A percentile compares a stretch with the other conserved stretches of the same genome.
These are phyloP conservation scores for Claviceps digitariae DNA, from an alignment of 2,329 filamentous ascomycete genomes.

Conservation along the genomic window DNA sequence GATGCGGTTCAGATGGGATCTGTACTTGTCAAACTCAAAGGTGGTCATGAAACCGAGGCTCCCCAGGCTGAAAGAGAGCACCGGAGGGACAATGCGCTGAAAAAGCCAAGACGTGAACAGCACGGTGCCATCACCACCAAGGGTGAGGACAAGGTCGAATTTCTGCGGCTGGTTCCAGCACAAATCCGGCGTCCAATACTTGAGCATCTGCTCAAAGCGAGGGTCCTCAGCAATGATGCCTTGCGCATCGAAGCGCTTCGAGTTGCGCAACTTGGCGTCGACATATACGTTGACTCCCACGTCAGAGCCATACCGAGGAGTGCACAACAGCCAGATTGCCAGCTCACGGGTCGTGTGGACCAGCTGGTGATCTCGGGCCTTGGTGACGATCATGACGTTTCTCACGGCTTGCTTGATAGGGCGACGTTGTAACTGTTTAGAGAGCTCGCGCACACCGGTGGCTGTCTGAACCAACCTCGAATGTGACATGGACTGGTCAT, in stretches of 20 bases:
- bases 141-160: constrained; percentile 84
- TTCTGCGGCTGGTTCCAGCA: constrained; percentile 91
- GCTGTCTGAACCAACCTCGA: constrained; percentile 91
- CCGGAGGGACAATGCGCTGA: constrained; percentile 73
- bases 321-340: constrained; percentile 74
- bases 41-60: constrained; percentile 81
- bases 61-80: constrained; percentile 72
- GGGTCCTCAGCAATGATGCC: constrained; percentile 60
- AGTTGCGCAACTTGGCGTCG: constrained; percentile 83
- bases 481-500: constrained; percentile 82
- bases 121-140: constrained; percentile 77
- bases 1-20: constrained; percentile 70
- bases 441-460: constrained; percentile 87
- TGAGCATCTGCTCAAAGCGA: constrained; percentile 70
- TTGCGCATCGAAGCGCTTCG: constrained; percentile 72
- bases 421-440: constrained; percentile 81
- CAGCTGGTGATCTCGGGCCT: constrained; percentile 87
- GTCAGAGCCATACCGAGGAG: constrained; percentile 77
- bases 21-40: constrained; percentile 80
- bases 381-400: constrained; percentile 97
- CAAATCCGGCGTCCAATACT: constrained; percentile 92
- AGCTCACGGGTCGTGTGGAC: constrained; percentile 82
- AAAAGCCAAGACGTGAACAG: constrained; percentile 88
- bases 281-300: constrained; percentile 95
- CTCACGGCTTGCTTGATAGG: constrained; percentile 85